phyloP scores from a whole-genome alignment of 176 grass and related monocot species.

The sorghum (Sorghum bicolor) region DNA sequence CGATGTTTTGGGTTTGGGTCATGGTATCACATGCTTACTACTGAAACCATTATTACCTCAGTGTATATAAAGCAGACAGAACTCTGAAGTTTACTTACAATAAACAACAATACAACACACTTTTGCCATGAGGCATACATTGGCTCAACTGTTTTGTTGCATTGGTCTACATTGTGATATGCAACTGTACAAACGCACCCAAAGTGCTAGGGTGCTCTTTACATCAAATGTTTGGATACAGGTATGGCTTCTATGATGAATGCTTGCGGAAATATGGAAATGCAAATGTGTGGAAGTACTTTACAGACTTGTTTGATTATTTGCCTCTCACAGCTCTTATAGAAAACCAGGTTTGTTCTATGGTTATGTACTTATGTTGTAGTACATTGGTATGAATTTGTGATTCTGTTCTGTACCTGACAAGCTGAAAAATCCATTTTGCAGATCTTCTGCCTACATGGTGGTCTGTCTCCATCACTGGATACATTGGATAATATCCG shows the following conservation, averaged over 20 bases:
- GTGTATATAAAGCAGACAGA: not conserved
- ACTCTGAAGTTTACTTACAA: not conserved
- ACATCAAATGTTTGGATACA: slow-evolving; percentile 49
- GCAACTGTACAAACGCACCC: slow-evolving; percentile 2
- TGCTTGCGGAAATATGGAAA: slow-evolving; percentile 98
- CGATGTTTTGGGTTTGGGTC: not conserved
- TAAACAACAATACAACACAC: not conserved
- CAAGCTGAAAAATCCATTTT: slow-evolving; percentile 17
- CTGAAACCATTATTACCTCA: not conserved
- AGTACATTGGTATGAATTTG: not conserved
- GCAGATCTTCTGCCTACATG: slow-evolving; percentile 94
- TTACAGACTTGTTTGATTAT: slow-evolving; percentile 99
- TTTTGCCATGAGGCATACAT: not conserved
- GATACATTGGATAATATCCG: slow-evolving; percentile 98
- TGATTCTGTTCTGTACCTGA: not conserved
- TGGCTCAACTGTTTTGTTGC: not conserved
- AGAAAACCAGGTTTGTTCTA: slow-evolving; percentile 88
- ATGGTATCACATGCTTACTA: not conserved
- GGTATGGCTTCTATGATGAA: slow-evolving; percentile 99
- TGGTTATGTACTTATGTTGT: not conserved
- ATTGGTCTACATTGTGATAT: slow-evolving; percentile 12
- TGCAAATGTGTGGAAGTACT: slow-evolving; percentile 99
- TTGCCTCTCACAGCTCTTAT: slow-evolving; percentile 98
- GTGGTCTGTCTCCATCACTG: slow-evolving; percentile 94
- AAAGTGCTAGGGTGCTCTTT: slow-evolving; percentile 12